Percentiles rank a stretch among this genome's conserved stretches.
Evolutionary conservation across 1,284 basidiomycete genomes (phyloP).

Genomic region (Taiwanofungus camphoratus): DNA sequence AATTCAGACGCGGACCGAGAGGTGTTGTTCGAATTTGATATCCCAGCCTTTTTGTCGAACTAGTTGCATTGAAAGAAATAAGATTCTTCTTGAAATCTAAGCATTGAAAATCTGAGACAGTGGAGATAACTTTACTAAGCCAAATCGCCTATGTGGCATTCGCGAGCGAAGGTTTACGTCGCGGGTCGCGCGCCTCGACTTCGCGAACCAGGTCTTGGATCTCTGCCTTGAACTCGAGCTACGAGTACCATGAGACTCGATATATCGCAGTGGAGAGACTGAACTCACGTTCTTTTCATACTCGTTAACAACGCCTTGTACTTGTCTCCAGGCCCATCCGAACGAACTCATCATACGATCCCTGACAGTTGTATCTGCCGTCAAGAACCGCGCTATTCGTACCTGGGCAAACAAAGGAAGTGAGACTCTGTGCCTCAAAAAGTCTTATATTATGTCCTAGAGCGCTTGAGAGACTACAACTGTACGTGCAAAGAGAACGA

Average conservation of each 20-base stretch:
- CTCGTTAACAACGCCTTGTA: constrained; percentile 10
- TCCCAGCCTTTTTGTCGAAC: too few species aligned
- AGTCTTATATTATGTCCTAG: neutral
- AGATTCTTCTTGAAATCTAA: too few species aligned
- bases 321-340: constrained; percentile 41
- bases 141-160: too few species aligned
- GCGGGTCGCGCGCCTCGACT: constrained; percentile 12
- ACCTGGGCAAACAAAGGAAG: constrained; percentile 17
- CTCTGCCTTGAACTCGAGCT: constrained; percentile 13
- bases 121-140: too few species aligned
- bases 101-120: too few species aligned
- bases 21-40: too few species aligned
- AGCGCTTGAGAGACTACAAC: too few species aligned
- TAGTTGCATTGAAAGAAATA: too few species aligned
- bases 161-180: constrained; percentile 4
- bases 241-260: neutral
- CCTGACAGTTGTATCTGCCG: constrained; percentile 30
- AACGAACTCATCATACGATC: constrained; percentile 46
- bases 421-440: neutral
- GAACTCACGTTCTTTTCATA: constrained; percentile 14
- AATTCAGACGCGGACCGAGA: too few species aligned
- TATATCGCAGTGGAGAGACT: neutral
- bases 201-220: constrained; percentile 11
- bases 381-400: constrained; percentile 47
- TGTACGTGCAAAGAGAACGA: too few species aligned